Conservation (phyloP, 495 filamentous ascomycete genomes). For the Talaromyces ruber region DNA sequence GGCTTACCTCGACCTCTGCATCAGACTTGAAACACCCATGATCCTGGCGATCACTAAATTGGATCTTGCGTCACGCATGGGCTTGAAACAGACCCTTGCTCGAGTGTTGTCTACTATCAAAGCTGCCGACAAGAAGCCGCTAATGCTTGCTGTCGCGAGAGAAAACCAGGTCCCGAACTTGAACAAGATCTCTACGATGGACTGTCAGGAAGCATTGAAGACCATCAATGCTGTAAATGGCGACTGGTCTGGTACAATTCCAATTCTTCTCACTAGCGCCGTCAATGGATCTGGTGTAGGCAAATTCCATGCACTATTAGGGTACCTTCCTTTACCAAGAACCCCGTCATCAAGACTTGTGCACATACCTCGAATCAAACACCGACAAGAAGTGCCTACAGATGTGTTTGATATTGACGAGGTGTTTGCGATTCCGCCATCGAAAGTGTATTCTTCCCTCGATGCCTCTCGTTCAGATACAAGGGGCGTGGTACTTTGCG, state of each 20-base stretch:
- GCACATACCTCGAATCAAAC: constrained; percentile 22
- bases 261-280: constrained; percentile 82
- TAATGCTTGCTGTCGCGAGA: constrained; percentile 49
- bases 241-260: constrained; percentile 51
- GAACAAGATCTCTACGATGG: constrained; percentile 27
- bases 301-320: constrained; percentile 72
- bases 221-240: constrained; percentile 32
- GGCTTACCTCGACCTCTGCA: constrained; percentile 79
- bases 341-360: constrained; percentile 32
- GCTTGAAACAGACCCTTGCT: constrained; percentile 58
- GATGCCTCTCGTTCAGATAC: constrained; percentile 29
- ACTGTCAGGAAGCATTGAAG: constrained; percentile 43
- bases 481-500: constrained; percentile 64
- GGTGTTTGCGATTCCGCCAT: constrained; percentile 54
- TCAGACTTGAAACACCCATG: constrained; percentile 66
- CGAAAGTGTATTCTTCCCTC: constrained; percentile 33
- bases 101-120: constrained; percentile 75
- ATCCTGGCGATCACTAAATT: constrained; percentile 83
- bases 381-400: constrained; percentile 24
- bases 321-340: constrained; percentile 63
- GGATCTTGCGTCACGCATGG: constrained; percentile 68
- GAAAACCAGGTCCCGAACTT: constrained; percentile 20
- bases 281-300: constrained; percentile 77
- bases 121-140: constrained; percentile 59
- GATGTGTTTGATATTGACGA: constrained; percentile 85